These are phyloP conservation scores for Penicillium antarcticum DNA, from an alignment of 495 filamentous ascomycete genomes.

Conservation along the genomic window DNA sequence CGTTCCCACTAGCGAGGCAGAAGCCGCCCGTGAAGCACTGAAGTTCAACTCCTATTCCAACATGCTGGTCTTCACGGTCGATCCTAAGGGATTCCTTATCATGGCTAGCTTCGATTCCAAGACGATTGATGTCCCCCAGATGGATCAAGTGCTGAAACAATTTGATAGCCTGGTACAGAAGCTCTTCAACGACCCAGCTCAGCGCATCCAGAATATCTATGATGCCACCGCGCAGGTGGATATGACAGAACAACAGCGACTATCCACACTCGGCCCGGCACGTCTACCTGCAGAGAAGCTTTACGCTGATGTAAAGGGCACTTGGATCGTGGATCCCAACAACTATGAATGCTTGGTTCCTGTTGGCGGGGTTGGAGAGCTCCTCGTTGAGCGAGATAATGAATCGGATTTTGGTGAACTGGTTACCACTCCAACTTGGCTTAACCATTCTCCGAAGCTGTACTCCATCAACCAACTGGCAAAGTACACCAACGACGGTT, in stretches of 20 bases:
- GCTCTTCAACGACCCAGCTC: background rate
- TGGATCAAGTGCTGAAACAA: slow-evolving; percentile 21
- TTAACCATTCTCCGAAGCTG: slow-evolving; percentile 15
- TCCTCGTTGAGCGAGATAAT: slow-evolving; percentile 19
- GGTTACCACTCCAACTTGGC: background rate
- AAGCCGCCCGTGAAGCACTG: slow-evolving; percentile 29
- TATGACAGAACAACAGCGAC: background rate
- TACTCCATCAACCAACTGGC: background rate
- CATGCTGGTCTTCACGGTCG: slow-evolving; percentile 51
- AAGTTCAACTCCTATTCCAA: slow-evolving; percentile 55
- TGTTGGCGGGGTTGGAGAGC: slow-evolving; percentile 37
- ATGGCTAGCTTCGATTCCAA: slow-evolving; percentile 53
- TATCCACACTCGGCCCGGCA: slow-evolving; percentile 2
- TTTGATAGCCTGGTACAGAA: slow-evolving; percentile 45
- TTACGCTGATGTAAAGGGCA: background rate
- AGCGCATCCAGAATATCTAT: background rate
- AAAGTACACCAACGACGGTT: background rate
- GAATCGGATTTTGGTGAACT: background rate
- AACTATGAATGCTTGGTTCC: slow-evolving; percentile 28
- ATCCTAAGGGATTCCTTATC: slow-evolving; percentile 42
- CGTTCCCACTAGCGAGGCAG: slow-evolving; percentile 17
- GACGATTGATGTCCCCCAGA: slow-evolving; percentile 10
- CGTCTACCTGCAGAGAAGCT: slow-evolving; percentile 22
- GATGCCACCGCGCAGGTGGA: background rate
- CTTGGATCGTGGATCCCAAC: slow-evolving; percentile 41